These are phyloP conservation scores for Anisogramma anomala DNA, from an alignment of 2,329 filamentous ascomycete species.

Conservation along the genomic window DNA sequence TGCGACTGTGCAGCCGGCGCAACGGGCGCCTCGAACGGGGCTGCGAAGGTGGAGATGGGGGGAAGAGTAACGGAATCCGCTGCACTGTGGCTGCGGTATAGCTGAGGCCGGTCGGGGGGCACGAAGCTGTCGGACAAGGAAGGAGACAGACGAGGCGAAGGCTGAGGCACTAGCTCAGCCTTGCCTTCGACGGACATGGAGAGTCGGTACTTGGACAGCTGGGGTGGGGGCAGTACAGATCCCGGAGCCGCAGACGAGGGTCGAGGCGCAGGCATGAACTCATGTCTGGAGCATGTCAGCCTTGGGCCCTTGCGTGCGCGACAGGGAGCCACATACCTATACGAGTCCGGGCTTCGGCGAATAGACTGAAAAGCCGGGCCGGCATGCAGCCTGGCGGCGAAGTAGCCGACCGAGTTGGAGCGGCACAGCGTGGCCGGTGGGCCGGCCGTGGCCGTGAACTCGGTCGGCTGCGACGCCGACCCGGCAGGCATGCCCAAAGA, in stretches of 20 bases:
- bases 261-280: conserved; percentile 32
- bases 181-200: conserved; percentile 82
- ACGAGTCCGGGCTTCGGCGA: conserved; percentile 31
- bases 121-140: conserved; percentile 23
- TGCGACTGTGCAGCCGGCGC: conserved; percentile 11
- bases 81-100: conserved; percentile 63
- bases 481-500: conserved; percentile 2
- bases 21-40: conserved; percentile 21
- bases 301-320: background rate
- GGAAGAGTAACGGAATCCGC: conserved; percentile 46
- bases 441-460: conserved; percentile 17
- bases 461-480: conserved; percentile 18
- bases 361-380: conserved; percentile 40
- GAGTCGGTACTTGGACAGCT: conserved; percentile 55
- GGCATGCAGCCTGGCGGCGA: conserved; percentile 47
- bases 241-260: conserved; percentile 30
- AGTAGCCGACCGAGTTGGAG: conserved; percentile 35
- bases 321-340: conserved; percentile 28
- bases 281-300: conserved; percentile 25
- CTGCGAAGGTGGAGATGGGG: conserved; percentile 41
- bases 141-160: conserved; percentile 33
- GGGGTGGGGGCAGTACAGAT: conserved; percentile 25
- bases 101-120: conserved; percentile 37
- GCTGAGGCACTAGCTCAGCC: conserved; percentile 68
- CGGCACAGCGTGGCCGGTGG: conserved; percentile 10